These are phyloP conservation scores for Ottelia alismoides DNA, from an alignment of 106 monocot genomes.

Conservation along the genomic window DNA sequence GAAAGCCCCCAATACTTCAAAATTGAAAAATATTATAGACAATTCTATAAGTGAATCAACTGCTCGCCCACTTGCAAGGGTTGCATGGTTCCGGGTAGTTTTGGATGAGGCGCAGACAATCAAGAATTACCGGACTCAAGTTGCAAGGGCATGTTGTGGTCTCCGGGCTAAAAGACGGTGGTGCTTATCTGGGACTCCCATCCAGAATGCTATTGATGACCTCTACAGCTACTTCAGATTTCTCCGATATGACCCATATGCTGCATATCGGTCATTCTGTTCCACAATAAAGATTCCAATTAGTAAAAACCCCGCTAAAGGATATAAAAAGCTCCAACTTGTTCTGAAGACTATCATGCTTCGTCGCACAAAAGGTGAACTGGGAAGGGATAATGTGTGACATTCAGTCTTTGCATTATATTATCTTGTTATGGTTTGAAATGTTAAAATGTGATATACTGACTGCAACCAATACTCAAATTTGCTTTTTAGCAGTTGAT, in stretches of 20 bases:
- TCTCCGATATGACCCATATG: conserved; percentile 85
- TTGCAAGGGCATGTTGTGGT: conserved; percentile 93
- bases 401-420: too few species aligned
- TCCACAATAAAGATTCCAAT: conserved; percentile 65
- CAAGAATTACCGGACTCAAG: conserved; percentile 88
- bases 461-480: too few species aligned
- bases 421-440: too few species aligned
- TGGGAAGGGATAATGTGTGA: too few species aligned
- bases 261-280: conserved; percentile 58
- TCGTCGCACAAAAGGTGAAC: conserved; percentile 86
- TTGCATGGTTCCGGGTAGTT: conserved; percentile 86
- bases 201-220: conserved; percentile 97
- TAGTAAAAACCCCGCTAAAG: conserved; percentile 45
- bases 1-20: conserved; percentile 25
- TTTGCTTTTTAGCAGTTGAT: too few species aligned
- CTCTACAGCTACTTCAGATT: conserved; percentile 95
- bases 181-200: conserved; percentile 94
- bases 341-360: conserved; percentile 84
- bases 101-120: conserved; percentile 97
- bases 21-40: conserved; percentile 10
- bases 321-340: conserved; percentile 90
- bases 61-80: conserved; percentile 73
- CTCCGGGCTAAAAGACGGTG: conserved; percentile 94
- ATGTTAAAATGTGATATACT: too few species aligned
- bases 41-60: conserved; percentile 24